Evolutionary conservation across 768 basidiomycete species (phyloP), one percentile per base, ranked within the genome.

Genomic region (Ramaria sp.): DNA sequence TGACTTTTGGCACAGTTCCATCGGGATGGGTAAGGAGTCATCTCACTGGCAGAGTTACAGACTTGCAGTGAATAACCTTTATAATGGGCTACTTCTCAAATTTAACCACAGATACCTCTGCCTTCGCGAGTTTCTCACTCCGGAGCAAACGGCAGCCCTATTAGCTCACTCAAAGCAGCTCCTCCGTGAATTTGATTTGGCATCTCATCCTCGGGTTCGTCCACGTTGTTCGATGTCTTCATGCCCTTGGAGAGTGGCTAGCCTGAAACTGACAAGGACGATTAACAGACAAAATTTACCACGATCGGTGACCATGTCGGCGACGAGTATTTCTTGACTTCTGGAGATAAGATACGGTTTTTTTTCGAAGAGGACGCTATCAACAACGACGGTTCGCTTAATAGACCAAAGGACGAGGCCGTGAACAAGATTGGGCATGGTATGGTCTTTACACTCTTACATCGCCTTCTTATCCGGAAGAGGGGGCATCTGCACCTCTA

Each of bases 341-440:
- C 91, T 1, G 91, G 91, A 1, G 91, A 97, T 69, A 96, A 96
- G 76, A 90, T 98, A 59, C 83, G 88, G 6, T 98, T 84, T 69
- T 98, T 99, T 70, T 74, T 99, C 45, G 96, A 98, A 67, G 85
- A 90, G 62, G 91, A 86, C 51, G 91, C 94, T 0, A 74, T 96
- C 6, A 79, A 83, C 59, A 63, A 71, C 24, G 68, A 79, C 33
- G 87, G 91, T 2, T 83, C 82, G 63, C 77, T 99, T 67, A 78
- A 76, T 0, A 73, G 81, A 57, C 78, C 81, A 56, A 89, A 89
- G 67, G 73, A 82, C 47, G 81, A 79, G 63, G 82, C 91, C 0
- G 88, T 98, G 27, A 99, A 99, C 71, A 99, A 99, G 79, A 92
- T 94, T 59, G 88, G 91, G 1, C 90, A 92, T 66, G 91, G 90